These are phyloP conservation scores for Dryas drummondii DNA, from an alignment of 306 rosid genomes.

Conservation along the genomic window DNA sequence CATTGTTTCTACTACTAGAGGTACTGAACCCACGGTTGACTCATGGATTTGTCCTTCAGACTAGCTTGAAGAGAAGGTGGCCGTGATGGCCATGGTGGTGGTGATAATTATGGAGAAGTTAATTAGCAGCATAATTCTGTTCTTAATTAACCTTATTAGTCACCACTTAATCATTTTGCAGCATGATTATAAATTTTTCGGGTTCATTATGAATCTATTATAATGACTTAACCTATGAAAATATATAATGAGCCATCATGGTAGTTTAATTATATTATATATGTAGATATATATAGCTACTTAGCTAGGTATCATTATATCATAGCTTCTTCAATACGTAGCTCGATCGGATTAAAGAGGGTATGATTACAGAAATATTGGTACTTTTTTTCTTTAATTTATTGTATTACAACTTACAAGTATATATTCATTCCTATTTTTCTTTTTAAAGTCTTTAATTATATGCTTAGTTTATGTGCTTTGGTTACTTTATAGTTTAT, in stretches of 20 bases:
- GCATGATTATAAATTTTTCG: constrained; percentile 22
- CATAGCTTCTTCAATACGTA: background rate
- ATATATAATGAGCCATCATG: background rate
- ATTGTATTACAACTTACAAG: background rate
- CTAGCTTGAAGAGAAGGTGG: constrained; percentile 30
- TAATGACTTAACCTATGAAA: background rate
- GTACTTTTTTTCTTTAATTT: background rate
- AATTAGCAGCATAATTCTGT: background rate
- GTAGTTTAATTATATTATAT: background rate
- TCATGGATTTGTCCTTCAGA: constrained; percentile 79
- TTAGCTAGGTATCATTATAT: background rate
- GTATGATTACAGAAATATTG: no score
- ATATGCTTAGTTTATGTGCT: background rate
- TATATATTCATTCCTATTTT: background rate
- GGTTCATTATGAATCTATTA: background rate
- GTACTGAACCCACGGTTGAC: constrained; percentile 52
- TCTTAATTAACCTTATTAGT: background rate
- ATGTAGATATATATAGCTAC: background rate
- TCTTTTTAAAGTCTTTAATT: background rate
- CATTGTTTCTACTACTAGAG: constrained; percentile 31
- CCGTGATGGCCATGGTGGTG: constrained; percentile 29
- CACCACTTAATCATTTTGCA: constrained; percentile 35
- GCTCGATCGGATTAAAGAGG: background rate
- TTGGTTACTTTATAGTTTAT: no score
- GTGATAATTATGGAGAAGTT: constrained; percentile 29